phyloP scores from a whole-genome alignment of 2,329 filamentous ascomycete species.

The Orbilia javanica region DNA sequence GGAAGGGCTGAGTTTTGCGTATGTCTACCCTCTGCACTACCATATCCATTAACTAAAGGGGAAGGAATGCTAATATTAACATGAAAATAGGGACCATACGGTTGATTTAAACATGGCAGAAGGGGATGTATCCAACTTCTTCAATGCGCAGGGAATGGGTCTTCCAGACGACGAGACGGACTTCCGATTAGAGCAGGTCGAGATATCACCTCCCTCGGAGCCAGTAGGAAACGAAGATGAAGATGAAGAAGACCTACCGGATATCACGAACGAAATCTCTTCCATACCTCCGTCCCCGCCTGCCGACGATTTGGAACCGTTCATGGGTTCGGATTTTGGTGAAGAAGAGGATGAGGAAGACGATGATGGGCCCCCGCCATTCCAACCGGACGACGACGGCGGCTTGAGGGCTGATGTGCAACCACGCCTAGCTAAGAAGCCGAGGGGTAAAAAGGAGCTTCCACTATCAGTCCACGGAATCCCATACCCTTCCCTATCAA shows the following conservation, averaged over 20 bases:
- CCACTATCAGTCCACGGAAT: slow-evolving; percentile 78
- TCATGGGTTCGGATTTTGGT: slow-evolving; percentile 32
- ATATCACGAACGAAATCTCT: slow-evolving; percentile 34
- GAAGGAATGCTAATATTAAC: neutral
- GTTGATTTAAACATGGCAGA: slow-evolving; percentile 24
- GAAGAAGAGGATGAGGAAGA: slow-evolving; percentile 34
- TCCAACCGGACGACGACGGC: neutral
- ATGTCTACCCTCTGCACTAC: neutral
- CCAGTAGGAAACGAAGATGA: slow-evolving; percentile 3
- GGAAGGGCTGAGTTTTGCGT: slow-evolving; percentile 55
- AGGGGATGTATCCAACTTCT: slow-evolving; percentile 40
- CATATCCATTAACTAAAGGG: neutral
- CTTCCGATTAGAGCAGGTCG: slow-evolving; percentile 46
- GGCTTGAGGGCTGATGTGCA: neutral
- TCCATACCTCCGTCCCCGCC: slow-evolving; percentile 11
- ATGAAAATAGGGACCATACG: slow-evolving; percentile 22
- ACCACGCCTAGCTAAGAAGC: slow-evolving; percentile 57
- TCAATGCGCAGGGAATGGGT: slow-evolving; percentile 40
- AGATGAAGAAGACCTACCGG: neutral
- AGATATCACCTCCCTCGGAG: slow-evolving; percentile 23
- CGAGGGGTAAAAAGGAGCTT: slow-evolving; percentile 69
- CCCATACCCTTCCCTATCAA: slow-evolving; percentile 80
- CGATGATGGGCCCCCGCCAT: slow-evolving; percentile 6
- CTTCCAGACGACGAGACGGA: slow-evolving; percentile 51
- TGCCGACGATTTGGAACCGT: neutral